A percentile compares a stretch with the other conserved stretches of the same genome.
Evolutionary conservation across 805 yeast genomes (phyloP).

Genomic region (Metschnikowia shivogae): DNA sequence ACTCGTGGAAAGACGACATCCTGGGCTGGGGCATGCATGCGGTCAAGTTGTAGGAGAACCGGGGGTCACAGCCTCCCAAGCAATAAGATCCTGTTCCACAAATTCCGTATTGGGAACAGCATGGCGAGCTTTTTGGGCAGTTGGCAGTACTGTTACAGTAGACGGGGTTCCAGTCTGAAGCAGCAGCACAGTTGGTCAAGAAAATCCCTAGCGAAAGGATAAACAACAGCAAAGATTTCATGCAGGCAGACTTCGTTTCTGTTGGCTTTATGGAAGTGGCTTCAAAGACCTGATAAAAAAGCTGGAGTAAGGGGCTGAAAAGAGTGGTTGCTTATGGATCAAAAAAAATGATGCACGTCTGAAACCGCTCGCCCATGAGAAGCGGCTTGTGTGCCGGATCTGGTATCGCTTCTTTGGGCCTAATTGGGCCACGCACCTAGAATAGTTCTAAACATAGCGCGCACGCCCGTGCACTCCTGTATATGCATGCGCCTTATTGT

Average conservation of each 20-base stretch:
- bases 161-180: slow-evolving; percentile 11
- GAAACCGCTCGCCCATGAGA: neutral
- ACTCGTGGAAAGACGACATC: slow-evolving; percentile 48
- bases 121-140: slow-evolving; percentile 80
- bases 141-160: slow-evolving; percentile 48
- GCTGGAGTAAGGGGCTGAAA: neutral
- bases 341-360: slow-evolving; percentile 2
- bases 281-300: neutral
- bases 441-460: slow-evolving; percentile 3
- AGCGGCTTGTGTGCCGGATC: slow-evolving; percentile 1
- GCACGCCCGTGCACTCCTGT: neutral
- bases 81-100: slow-evolving; percentile 80
- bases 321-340: neutral
- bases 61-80: slow-evolving; percentile 84
- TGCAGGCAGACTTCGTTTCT: neutral
- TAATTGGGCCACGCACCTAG: neutral
- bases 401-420: neutral
- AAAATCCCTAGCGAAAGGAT: slow-evolving; percentile 3
- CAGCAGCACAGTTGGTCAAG: slow-evolving; percentile 7
- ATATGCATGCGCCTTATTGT: neutral
- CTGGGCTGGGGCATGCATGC: slow-evolving; percentile 88
- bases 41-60: slow-evolving; percentile 55
- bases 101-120: slow-evolving; percentile 77
- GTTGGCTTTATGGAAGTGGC: neutral
- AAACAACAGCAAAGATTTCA: slow-evolving; percentile 9